Base-by-base conservation (phyloP, 257 asterid species). In the Forsythia viridissima region DNA sequence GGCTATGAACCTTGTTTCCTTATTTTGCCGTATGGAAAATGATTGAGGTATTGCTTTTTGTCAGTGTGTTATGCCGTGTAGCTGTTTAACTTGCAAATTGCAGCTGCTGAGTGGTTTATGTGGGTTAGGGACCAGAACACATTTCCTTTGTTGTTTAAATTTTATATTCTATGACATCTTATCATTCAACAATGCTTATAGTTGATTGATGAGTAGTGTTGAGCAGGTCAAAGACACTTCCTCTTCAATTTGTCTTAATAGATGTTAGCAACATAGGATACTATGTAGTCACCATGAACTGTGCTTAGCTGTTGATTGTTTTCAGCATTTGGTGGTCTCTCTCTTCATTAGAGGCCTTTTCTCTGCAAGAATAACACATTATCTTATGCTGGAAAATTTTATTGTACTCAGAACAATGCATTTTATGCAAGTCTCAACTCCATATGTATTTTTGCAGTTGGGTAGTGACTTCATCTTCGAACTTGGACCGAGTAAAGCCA, bases 401-500 rank as follows among this genome's bases (percentile, higher is more conserved):
- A 10, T 44, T 44, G 52, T 44, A 44, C 15, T 6, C 10, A 0
- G 65, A 20, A 8, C 7, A 59, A 59, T 5, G 24, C 67, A 3
- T 59, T 59, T 20, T 20, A 20, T 59, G 36, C 67, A 59, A 63
- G 18, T 21, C 76, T 57, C 10, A 65, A 70, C 48, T 21, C 67
- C 21, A 67, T 75, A 24, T 65, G 8, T 3, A 69, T 77, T 71
- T 57, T 8, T 84, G 84, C 88, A 80, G 85, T 15, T 80, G 73
- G 36, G 70, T 44, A n/a, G 40, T 75, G 77, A 57, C 68, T 13
- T 51, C 71, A 57, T 38, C 66, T 79, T 40, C 70, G 13, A 20
- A 59, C 59, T 71, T 76, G 40, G 44, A 73, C 57, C 9, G 77
- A 46, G 34, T 78, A 41, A 59, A n/a, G 15, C 66, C 74, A 43